A percentile compares a stretch with the other conserved stretches of the same genome.
Evolutionary conservation across 352 stramenopile species (phyloP).

Genomic region (Pythium myriotylum): DNA sequence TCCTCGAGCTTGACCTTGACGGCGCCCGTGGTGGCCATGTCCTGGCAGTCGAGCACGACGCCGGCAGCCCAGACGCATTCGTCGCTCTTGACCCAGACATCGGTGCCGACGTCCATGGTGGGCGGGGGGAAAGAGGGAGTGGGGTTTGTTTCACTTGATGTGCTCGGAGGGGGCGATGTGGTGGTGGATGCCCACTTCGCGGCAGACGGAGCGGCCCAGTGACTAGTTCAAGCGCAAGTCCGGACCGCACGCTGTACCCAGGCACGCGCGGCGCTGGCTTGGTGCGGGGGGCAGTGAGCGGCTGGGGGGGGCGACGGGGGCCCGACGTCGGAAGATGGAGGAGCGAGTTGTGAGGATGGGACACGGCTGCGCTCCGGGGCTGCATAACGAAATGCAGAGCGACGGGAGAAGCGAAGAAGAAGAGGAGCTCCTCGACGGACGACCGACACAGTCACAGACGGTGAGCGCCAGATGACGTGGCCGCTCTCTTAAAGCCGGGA

Average conservation of each 20-base stretch:
- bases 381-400: constrained; percentile 8
- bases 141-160: not conserved
- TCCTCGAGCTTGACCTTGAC: constrained; percentile 55
- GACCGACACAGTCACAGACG: constrained; percentile 24
- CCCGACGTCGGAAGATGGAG: not conserved
- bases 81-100: constrained; percentile 80
- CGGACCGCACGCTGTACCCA: too few species aligned
- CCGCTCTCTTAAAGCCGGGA: constrained; percentile 15
- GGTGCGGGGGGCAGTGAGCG: too few species aligned
- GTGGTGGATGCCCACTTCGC: not conserved
- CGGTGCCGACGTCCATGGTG: constrained; percentile 81
- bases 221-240: too few species aligned
- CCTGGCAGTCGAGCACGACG: constrained; percentile 72
- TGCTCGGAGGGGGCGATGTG: not conserved
- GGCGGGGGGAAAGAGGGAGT: too few species aligned
- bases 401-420: constrained; percentile 18
- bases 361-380: not conserved
- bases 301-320: too few species aligned
- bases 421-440: constrained; percentile 16
- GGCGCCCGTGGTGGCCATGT: constrained; percentile 35
- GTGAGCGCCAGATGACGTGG: constrained; percentile 14
- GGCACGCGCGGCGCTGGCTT: too few species aligned
- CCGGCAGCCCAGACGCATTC: constrained; percentile 64
- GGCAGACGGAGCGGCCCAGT: not conserved
- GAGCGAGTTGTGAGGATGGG: not conserved